Evolutionary conservation across 345 rosid genomes (phyloP).

Genomic region (Corymbia maculata): DNA sequence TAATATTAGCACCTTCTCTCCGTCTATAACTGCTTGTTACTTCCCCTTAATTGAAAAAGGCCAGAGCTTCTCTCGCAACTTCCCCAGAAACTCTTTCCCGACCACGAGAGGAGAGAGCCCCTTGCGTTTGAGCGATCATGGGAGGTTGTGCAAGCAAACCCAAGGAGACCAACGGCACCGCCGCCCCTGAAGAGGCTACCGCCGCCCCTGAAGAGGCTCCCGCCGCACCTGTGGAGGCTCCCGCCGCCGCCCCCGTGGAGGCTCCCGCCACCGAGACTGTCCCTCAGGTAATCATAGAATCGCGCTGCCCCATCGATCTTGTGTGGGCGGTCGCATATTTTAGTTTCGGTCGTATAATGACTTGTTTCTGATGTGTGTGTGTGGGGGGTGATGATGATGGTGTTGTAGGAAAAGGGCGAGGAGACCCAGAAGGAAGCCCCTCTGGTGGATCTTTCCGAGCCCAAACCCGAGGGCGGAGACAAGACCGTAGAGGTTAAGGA

Average conservation of each 20-base stretch:
- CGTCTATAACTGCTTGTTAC: background rate
- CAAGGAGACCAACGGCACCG: background rate
- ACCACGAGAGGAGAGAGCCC: background rate
- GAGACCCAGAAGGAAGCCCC: conserved; percentile 2
- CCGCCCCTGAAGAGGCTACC: background rate
- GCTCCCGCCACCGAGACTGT: background rate
- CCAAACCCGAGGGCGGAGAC: background rate
- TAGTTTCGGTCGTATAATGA: background rate
- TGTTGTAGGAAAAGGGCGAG: background rate
- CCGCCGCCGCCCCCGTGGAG: background rate
- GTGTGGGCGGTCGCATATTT: background rate
- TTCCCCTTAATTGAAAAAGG: background rate
- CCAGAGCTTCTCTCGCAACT: background rate
- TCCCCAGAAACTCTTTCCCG: background rate
- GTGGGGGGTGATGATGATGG: background rate
- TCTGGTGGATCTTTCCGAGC: conserved; percentile 2
- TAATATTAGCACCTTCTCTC: background rate
- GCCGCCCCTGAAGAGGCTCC: background rate
- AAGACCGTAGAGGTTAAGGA: background rate
- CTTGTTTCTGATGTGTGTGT: too few species aligned
- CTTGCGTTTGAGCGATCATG: background rate
- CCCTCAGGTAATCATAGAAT: background rate
- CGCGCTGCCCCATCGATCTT: background rate
- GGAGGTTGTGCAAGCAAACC: conserved; percentile 10
- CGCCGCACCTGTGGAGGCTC: background rate